Conservation (phyloP, 2,329 filamentous ascomycete species). For the Fusarium sp. region DNA sequence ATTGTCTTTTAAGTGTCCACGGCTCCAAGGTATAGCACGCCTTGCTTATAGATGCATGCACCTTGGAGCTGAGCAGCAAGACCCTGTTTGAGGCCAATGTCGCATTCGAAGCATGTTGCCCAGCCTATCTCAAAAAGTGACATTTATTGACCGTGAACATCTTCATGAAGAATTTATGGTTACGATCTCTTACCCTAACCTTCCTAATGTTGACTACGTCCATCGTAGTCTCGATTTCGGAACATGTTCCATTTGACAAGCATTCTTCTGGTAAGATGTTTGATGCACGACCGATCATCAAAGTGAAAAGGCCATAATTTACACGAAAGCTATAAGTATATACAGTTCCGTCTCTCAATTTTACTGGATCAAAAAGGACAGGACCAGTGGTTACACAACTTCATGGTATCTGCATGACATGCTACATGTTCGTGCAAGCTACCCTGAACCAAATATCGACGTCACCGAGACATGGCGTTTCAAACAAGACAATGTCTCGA, state of each 20-base stretch:
- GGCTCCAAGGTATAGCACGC: background rate
- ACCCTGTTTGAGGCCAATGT: background rate
- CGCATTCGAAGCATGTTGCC: background rate
- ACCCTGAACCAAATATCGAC: conserved; percentile 22
- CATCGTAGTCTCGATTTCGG: accelerated
- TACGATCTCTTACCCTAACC: no score
- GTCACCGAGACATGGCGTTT: conserved; percentile 18
- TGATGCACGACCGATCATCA: background rate
- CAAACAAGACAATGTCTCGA: conserved; percentile 1
- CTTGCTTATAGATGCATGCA: background rate
- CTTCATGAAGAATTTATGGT: no score
- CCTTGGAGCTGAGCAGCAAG: background rate
- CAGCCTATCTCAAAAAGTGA: background rate
- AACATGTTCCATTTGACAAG: background rate
- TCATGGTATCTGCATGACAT: background rate
- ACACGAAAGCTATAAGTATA: background rate
- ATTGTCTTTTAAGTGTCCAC: background rate
- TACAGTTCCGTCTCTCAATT: background rate
- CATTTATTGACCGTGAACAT: background rate
- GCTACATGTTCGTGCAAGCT: background rate
- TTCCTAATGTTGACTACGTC: background rate
- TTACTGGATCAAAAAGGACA: background rate
- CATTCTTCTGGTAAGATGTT: accelerated
- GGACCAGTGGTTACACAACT: background rate
- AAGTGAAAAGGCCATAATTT: background rate